A percentile compares a stretch with the other conserved stretches of the same genome.
Conservation (phyloP, 2,329 filamentous ascomycete genomes). For the Canariomyces notabilis region DNA sequence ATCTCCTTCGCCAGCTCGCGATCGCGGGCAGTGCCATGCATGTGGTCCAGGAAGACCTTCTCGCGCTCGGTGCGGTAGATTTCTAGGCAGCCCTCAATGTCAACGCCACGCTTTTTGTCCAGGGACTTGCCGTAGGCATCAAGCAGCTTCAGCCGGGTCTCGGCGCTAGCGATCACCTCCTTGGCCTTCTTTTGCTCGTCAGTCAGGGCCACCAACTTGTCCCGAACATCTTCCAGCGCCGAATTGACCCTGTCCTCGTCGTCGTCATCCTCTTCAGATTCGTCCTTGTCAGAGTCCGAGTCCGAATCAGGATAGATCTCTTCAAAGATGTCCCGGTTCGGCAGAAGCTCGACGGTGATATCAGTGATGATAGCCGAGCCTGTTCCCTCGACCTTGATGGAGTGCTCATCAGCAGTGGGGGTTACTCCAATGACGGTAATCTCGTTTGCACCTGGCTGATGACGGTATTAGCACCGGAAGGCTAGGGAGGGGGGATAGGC, state of each 20-base stretch:
- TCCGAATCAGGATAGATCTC: conserved; percentile 49
- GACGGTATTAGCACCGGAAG: conserved; percentile 3
- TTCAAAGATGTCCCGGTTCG: conserved; percentile 49
- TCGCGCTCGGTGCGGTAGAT: conserved; percentile 40
- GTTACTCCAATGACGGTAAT: conserved; percentile 52
- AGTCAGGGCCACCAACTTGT: conserved; percentile 29
- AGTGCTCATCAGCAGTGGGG: conserved; percentile 48
- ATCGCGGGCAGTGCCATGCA: conserved; percentile 29
- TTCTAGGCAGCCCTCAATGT: conserved; percentile 36
- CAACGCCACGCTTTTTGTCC: conserved; percentile 30
- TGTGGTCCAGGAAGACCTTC: conserved; percentile 38
- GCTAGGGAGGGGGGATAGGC: conserved; percentile 6
- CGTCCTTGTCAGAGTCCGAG: conserved; percentile 29
- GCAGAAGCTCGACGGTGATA: conserved; percentile 54
- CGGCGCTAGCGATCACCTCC: conserved; percentile 32
- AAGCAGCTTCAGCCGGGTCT: conserved; percentile 38
- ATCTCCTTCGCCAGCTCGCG: conserved; percentile 34
- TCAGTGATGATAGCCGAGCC: conserved; percentile 57
- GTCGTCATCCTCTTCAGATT: conserved; percentile 26
- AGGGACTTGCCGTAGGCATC: conserved; percentile 37
- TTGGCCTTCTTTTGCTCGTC: conserved; percentile 29
- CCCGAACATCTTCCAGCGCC: conserved; percentile 29
- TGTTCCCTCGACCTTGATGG: conserved; percentile 55
- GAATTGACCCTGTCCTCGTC: conserved; percentile 25
- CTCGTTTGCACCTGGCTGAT: conserved; percentile 50